These are phyloP conservation scores for Leccinum variabile DNA, from an alignment of 1,284 basidiomycete species.

Conservation along the genomic window DNA sequence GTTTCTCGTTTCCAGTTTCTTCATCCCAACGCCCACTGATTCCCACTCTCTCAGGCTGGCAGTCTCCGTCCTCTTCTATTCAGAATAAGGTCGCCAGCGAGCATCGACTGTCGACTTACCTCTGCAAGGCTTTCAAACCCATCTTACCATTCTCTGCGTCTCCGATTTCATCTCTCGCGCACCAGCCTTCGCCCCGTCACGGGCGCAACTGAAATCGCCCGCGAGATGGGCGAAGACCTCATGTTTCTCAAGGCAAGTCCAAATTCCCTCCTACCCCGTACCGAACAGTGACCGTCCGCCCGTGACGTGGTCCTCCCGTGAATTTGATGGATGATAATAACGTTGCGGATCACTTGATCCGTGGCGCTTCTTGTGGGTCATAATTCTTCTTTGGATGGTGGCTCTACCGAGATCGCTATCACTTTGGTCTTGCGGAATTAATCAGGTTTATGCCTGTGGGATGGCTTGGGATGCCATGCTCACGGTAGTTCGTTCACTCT, in stretches of 20 bases:
- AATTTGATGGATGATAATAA: neutral
- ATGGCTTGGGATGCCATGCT: neutral
- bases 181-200: slow-evolving; percentile 36
- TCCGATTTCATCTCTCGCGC: neutral
- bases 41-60: neutral
- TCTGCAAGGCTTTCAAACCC: no score
- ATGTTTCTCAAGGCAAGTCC: slow-evolving; percentile 80
- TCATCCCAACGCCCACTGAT: no score
- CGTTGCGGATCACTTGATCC: neutral
- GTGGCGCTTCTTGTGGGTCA: neutral
- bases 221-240: slow-evolving; percentile 65
- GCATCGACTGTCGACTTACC: no score
- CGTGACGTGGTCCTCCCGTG: neutral
- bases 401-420: neutral
- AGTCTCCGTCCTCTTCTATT: neutral
- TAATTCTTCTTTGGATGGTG: neutral
- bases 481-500: neutral
- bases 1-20: no score
- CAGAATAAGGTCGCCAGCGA: no score
- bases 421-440: neutral
- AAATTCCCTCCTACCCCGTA: neutral
- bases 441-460: neutral
- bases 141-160: no score
- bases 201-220: slow-evolving; percentile 71
- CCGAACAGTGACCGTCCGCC: neutral